These are phyloP conservation scores for Podila horticola DNA, from an alignment of 192 early-diverging fungal species.

Conservation along the genomic window DNA sequence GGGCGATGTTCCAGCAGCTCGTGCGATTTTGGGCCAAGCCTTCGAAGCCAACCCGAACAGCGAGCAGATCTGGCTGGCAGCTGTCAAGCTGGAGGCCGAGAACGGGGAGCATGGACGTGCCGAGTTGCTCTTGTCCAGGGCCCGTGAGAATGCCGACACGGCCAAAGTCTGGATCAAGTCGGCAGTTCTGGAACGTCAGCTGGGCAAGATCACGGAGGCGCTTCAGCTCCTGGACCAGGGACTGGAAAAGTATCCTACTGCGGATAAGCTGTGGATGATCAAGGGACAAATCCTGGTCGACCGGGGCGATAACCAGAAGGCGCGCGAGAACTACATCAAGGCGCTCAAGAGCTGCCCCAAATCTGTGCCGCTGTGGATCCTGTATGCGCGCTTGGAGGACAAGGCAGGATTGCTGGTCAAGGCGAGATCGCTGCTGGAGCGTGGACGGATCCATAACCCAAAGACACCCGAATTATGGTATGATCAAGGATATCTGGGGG, in stretches of 20 bases:
- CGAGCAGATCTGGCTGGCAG: slow-evolving; percentile 95
- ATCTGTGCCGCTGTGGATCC: slow-evolving; percentile 82
- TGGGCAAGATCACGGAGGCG: slow-evolving; percentile 72
- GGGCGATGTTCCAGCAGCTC: slow-evolving; percentile 85
- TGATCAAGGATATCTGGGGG: neutral
- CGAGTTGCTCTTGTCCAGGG: slow-evolving; percentile 76
- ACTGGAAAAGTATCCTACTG: slow-evolving; percentile 73
- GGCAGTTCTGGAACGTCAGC: slow-evolving; percentile 84
- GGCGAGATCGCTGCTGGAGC: slow-evolving; percentile 87
- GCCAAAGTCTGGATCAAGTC: slow-evolving; percentile 97
- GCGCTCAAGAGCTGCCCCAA: slow-evolving; percentile 84
- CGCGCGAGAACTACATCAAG: slow-evolving; percentile 75
- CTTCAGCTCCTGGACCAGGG: slow-evolving; percentile 74
- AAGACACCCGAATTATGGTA: slow-evolving; percentile 86
- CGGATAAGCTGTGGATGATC: slow-evolving; percentile 96
- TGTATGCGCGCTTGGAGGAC: slow-evolving; percentile 85
- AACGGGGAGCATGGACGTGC: slow-evolving; percentile 83
- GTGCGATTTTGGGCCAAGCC: slow-evolving; percentile 84
- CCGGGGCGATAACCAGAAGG: slow-evolving; percentile 64
- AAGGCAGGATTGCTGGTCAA: slow-evolving; percentile 69
- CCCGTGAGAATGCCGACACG: slow-evolving; percentile 80
- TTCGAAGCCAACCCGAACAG: slow-evolving; percentile 92
- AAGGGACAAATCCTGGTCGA: slow-evolving; percentile 84
- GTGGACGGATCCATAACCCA: slow-evolving; percentile 85
- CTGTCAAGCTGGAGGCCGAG: slow-evolving; percentile 96